Evolutionary conservation across 1,284 basidiomycete species (phyloP), one percentile per base, ranked within the genome.

Genomic region (Takashimella koratensis): DNA sequence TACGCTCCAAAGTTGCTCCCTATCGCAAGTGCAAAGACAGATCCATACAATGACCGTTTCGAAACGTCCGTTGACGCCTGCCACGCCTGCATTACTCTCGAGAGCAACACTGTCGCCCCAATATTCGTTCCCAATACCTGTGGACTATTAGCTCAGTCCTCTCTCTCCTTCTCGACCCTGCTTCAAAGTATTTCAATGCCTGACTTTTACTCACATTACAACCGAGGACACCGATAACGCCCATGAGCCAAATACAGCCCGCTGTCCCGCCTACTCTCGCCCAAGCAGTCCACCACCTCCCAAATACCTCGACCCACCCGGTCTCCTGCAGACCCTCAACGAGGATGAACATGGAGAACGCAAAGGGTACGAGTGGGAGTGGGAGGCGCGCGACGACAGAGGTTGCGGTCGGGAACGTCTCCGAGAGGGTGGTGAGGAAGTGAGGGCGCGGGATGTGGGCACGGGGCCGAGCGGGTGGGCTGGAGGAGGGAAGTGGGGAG

Each of bases 291-390:
- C 82, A 83, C 86, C 92, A 95, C 4, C 67, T 65, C 0, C 86
- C 86, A 70, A 96, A 94, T 19, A 96, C 81, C 23, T 84, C 80
- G 23, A 97, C 90, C 90, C 95, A 98, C n/a, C 92, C 92, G 50
- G 87, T 85, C 54, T 86, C 81, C 4, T 84, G 81, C 6, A 98
- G 80, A 0, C 83, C 88, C 68, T 95, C 87, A 51, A 96, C 91
- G 45, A 98, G 83, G 64, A 98, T 91, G 77, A 98, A 98, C 78
- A 96, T 92, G 4, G 87, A 86, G 71, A 98, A 92, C 0, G 93
- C 90, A 67, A 98, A 98, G 0, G 92, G 92, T 10, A 97, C 78
- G 5, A 98, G 63, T 1, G 57, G 57, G 46, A 67, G 58, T 23
- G 64, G 59, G 21, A 65, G 53, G 75, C 84, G 70, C 58, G 87